A percentile compares a stretch with the other conserved stretches of the same genome.
These are phyloP conservation scores for Pleurotus ostreatus DNA, from an alignment of 768 basidiomycete species.

Conservation along the genomic window DNA sequence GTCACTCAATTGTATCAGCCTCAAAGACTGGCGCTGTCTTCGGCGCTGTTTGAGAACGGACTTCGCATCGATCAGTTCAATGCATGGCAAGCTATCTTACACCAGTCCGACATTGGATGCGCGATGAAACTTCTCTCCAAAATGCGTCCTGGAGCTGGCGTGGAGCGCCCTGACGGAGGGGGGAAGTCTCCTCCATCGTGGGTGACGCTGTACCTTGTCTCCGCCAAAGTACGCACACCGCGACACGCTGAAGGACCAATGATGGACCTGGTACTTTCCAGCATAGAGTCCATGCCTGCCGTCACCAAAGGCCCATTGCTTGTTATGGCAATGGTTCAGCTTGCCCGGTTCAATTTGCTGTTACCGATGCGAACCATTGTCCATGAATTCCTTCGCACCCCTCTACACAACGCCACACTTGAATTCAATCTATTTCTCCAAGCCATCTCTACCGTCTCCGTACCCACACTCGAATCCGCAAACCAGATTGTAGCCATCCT, in stretches of 20 bases:
- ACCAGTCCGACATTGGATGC: conserved; percentile 26
- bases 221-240: conserved; percentile 40
- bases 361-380: conserved; percentile 41
- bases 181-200: conserved; percentile 39
- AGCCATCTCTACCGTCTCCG: conserved; percentile 39
- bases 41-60: conserved; percentile 25
- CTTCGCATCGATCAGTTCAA: conserved; percentile 33
- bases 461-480: conserved; percentile 34
- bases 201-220: conserved; percentile 49
- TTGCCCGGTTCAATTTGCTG: conserved; percentile 47
- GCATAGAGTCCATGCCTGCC: conserved; percentile 28
- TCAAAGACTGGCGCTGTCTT: conserved; percentile 19
- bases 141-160: neutral
- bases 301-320: conserved; percentile 38
- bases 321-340: conserved; percentile 41
- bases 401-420: conserved; percentile 22
- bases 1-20: conserved; percentile 29
- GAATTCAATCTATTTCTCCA: conserved; percentile 54
- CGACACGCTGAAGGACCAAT: conserved; percentile 40
- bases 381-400: conserved; percentile 33
- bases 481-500: conserved; percentile 38
- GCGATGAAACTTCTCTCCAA: conserved; percentile 21
- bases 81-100: conserved; percentile 33
- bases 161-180: neutral
- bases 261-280: conserved; percentile 37